These are phyloP conservation scores for Euryodendron excelsum DNA, from an alignment of 148 eudicot species.

Conservation along the genomic window DNA sequence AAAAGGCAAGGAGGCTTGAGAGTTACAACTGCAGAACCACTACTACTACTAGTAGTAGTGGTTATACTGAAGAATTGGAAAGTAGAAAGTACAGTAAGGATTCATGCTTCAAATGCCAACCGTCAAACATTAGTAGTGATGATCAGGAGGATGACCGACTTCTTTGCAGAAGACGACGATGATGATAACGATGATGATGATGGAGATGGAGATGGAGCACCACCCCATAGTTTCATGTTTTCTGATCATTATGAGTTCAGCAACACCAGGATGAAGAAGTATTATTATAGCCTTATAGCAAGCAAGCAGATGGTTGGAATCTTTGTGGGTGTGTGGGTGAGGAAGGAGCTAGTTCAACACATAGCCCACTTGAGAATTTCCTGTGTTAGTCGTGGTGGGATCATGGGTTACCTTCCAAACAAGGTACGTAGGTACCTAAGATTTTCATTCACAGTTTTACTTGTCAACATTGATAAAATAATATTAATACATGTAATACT, in stretches of 20 bases:
- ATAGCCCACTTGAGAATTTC: constrained; percentile 51
- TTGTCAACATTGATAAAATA: too few species aligned
- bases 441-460: too few species aligned
- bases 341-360: constrained; percentile 45
- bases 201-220: too few species aligned
- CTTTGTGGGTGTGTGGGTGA: constrained; percentile 52
- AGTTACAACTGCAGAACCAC: constrained; percentile 50
- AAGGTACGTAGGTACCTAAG: too few species aligned
- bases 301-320: constrained; percentile 74
- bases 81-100: constrained; percentile 44
- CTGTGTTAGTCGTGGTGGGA: constrained; percentile 50
- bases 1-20: constrained; percentile 52
- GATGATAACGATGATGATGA: constrained; percentile 48
- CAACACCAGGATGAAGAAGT: constrained; percentile 23
- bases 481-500: too few species aligned
- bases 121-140: constrained; percentile 21
- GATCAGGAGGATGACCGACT: too few species aligned
- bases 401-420: constrained; percentile 60
- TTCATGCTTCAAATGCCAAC: constrained; percentile 52
- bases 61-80: too few species aligned
- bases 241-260: too few species aligned
- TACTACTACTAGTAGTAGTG: too few species aligned
- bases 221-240: too few species aligned
- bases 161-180: too few species aligned
- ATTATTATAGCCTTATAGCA: constrained; percentile 47